These are phyloP conservation scores for Eucalyptus microcorys DNA, from an alignment of 345 rosid genomes.

Conservation along the genomic window DNA sequence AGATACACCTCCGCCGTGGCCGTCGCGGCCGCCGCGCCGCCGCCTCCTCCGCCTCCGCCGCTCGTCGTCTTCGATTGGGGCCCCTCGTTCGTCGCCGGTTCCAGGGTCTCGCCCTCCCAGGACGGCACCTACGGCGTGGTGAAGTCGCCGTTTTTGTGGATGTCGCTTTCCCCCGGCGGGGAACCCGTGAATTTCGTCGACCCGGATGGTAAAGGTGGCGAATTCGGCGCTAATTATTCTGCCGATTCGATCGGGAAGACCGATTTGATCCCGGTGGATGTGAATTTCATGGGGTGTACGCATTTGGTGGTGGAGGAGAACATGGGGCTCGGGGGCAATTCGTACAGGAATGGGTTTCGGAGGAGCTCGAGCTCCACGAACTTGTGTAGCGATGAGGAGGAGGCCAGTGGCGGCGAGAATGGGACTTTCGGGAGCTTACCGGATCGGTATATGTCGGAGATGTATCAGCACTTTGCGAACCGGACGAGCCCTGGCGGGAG, in stretches of 20 bases:
- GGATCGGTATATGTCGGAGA: conserved; percentile 40
- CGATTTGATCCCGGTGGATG: conserved; percentile 47
- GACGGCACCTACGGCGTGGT: conserved; percentile 28
- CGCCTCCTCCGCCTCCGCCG: conserved; percentile 55
- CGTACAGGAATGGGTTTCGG: neutral
- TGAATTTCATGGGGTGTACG: conserved; percentile 51
- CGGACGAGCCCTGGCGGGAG: conserved; percentile 55
- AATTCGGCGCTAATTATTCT: conserved; percentile 4
- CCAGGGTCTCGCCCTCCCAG: conserved; percentile 36
- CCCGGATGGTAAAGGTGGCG: conserved; percentile 21
- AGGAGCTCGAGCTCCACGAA: conserved; percentile 28
- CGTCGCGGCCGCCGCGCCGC: neutral
- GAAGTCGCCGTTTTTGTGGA: conserved; percentile 53
- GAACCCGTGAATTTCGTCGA: conserved; percentile 38
- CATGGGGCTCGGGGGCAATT: neutral
- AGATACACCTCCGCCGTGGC: neutral
- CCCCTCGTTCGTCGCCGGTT: conserved; percentile 55
- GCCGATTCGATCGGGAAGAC: conserved; percentile 6
- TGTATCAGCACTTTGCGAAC: conserved; percentile 74
- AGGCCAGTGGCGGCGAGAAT: conserved; percentile 7
- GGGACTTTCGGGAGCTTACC: conserved; percentile 37
- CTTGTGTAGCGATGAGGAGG: conserved; percentile 25
- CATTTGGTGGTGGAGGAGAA: conserved; percentile 73
- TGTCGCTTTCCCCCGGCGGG: conserved; percentile 49
- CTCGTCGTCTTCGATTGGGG: conserved; percentile 83